Evolutionary conservation across 2,329 filamentous ascomycete genomes (phyloP), one percentile per base, ranked within the genome.

Genomic region (Cladosporium oxysporum): DNA sequence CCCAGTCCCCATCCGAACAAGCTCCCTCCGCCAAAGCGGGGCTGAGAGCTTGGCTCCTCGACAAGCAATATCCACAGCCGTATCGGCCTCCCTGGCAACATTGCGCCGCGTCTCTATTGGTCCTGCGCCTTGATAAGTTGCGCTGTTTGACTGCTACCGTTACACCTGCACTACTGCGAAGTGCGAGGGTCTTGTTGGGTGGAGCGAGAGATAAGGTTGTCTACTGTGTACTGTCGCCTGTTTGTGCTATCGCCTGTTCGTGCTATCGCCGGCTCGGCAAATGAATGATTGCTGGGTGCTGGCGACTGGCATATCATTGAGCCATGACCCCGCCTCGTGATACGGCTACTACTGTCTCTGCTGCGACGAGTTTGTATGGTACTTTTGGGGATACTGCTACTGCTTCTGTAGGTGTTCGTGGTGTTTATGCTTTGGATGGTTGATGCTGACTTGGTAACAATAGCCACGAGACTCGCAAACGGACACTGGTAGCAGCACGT

Each of bases 21-120:
- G 52, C 52, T 55, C 41, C 41, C 41, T 47, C 41, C 28, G 52
- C 52, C 26, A 55, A 33, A 55, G 52, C 52, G 52, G 52, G 52
- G 52, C 52, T 55, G 52, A 55, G 28, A 55, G 12, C 52, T 55
- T 55, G 52, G 52, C 52, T n/a, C n/a, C 10, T 21, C 16, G 28
- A 33, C 52, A 55, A 55, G 52, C 52, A 55, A 55, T 55, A 47
- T 47, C 41, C 41, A 47, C 41, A 47, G n/a, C 41, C 31, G 52
- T 55, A 55, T 55, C 52, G 16, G 16, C 28, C 18, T n/a, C 52
- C 52, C 26, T 21, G 28, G 28, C 14, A 33, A 21, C 12, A 4
- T 55, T 55, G 52, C 52, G 10, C 16, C 3, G 6, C 3, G 6
- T 31, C 29, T 33, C 52, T 18, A 55, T 55, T 55, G 52, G 52